Evolutionary conservation across 768 basidiomycete species (phyloP).

Genomic region (Russula compacta): DNA sequence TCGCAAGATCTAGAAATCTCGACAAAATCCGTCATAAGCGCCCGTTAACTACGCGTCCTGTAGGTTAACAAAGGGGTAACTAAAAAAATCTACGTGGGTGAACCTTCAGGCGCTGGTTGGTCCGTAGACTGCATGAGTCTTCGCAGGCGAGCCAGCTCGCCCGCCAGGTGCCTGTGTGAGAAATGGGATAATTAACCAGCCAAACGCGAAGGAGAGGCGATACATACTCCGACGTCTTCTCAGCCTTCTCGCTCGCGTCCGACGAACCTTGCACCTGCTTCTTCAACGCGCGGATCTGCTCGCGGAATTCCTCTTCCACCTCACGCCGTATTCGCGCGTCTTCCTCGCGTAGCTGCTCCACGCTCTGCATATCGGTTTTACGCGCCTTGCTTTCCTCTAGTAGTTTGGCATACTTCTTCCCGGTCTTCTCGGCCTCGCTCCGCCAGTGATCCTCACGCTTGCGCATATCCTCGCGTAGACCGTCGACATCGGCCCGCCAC

Average conservation of each 20-base stretch:
- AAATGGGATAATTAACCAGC: slow-evolving; percentile 9
- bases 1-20: background rate
- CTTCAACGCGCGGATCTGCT: slow-evolving; percentile 47
- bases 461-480: slow-evolving; percentile 63
- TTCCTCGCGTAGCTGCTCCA: slow-evolving; percentile 44
- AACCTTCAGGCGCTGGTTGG: slow-evolving; percentile 3
- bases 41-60: background rate
- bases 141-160: slow-evolving; percentile 59
- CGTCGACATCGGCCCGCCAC: slow-evolving; percentile 67
- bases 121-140: slow-evolving; percentile 60
- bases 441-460: slow-evolving; percentile 63
- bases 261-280: slow-evolving; percentile 44
- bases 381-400: slow-evolving; percentile 52
- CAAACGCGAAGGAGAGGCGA: background rate
- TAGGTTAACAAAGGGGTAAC: background rate
- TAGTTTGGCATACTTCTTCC: slow-evolving; percentile 59
- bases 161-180: slow-evolving; percentile 41
- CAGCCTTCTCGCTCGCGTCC: slow-evolving; percentile 47
- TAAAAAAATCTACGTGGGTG: slow-evolving; percentile 5
- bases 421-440: slow-evolving; percentile 56
- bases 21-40: background rate
- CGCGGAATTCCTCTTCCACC: slow-evolving; percentile 51
- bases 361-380: slow-evolving; percentile 36
- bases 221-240: slow-evolving; percentile 53
- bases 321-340: slow-evolving; percentile 42